These are phyloP conservation scores for Waitea zeae DNA, from an alignment of 1,284 basidiomycete species.

Conservation along the genomic window DNA sequence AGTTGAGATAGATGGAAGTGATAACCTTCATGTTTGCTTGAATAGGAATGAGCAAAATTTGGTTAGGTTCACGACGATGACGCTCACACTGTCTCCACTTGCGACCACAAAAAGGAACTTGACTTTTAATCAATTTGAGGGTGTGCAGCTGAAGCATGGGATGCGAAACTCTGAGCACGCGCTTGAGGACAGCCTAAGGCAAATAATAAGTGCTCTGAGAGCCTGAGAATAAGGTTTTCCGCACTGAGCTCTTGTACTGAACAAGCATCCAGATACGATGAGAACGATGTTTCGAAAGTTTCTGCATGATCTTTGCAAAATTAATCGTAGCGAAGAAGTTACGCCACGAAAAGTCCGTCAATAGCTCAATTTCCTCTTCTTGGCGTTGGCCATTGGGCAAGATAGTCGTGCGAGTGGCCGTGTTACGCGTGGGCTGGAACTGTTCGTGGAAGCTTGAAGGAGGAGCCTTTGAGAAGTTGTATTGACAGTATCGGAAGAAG, in stretches of 20 bases:
- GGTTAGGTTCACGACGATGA: no score
- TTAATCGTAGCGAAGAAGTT: conserved; percentile 99
- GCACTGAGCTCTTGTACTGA: conserved; percentile 94
- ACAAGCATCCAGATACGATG: conserved; percentile 94
- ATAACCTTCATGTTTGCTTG: conserved; percentile 99
- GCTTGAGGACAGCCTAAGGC: conserved; percentile 78
- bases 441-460: conserved; percentile 37
- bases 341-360: conserved; percentile 92
- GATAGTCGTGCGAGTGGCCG: conserved; percentile 30
- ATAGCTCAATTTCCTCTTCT: conserved; percentile 79
- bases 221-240: conserved; percentile 12
- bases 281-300: conserved; percentile 87
- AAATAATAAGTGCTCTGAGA: neutral
- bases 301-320: conserved; percentile 96
- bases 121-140: conserved; percentile 97
- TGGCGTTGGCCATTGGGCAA: conserved; percentile 55
- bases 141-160: conserved; percentile 90
- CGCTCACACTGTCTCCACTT: conserved; percentile 94
- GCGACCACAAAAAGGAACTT: conserved; percentile 94
- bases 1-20: conserved; percentile 95
- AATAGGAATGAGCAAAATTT: no score
- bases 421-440: conserved; percentile 34
- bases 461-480: conserved; percentile 49
- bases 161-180: conserved; percentile 87
- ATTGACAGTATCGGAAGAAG: conserved; percentile 90